phyloP scores from a whole-genome alignment of 257 asterid species.

The Solanum rostratum region DNA sequence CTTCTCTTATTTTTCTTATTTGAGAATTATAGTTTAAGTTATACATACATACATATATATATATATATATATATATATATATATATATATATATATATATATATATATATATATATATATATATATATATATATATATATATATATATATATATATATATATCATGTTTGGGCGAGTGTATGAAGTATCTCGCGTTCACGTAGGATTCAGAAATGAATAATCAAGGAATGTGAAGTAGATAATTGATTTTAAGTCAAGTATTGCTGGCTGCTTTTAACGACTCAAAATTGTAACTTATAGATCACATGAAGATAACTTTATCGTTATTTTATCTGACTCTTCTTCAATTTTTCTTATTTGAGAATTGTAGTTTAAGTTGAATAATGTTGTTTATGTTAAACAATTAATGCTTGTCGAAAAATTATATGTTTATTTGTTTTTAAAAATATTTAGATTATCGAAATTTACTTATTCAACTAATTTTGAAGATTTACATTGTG shows the following conservation, averaged over 20 bases:
- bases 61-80: too few relatives aligned
- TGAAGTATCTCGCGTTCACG: neutral
- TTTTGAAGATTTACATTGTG: neutral
- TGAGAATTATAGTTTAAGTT: neutral
- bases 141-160: too few relatives aligned
- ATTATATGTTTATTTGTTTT: too few relatives aligned
- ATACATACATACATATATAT: too few relatives aligned
- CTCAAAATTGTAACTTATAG: neutral
- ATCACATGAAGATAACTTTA: neutral
- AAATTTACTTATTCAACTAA: too few relatives aligned
- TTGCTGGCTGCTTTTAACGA: neutral
- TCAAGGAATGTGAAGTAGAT: neutral
- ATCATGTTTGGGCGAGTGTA: too few relatives aligned
- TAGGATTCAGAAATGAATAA: neutral
- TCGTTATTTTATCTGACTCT: accelerated
- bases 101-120: too few relatives aligned
- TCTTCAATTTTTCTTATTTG: neutral
- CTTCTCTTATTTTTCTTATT: neutral
- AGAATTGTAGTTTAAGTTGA: neutral
- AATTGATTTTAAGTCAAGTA: neutral
- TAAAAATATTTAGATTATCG: too few relatives aligned
- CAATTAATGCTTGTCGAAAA: too few relatives aligned
- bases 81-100: too few relatives aligned
- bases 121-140: too few relatives aligned
- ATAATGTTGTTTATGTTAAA: neutral